These are phyloP conservation scores for Leccinum cinnamomeum DNA, from an alignment of 1,284 basidiomycete species.

Conservation along the genomic window DNA sequence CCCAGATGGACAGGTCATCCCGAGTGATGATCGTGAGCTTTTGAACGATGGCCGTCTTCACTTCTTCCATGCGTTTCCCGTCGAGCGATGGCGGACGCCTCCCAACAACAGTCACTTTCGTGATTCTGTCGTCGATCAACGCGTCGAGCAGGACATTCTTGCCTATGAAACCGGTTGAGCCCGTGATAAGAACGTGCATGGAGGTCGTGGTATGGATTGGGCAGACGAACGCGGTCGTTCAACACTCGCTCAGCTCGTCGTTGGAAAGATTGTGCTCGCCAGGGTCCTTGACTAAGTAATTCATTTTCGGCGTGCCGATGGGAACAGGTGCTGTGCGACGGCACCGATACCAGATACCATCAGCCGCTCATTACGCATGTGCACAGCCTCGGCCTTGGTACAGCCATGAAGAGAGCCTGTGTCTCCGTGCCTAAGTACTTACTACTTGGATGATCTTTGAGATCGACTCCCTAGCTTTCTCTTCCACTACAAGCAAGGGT, in stretches of 20 bases:
- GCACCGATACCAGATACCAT: not conserved
- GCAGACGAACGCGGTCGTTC: not conserved
- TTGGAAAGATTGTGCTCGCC: not conserved
- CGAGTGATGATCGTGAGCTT: conserved; percentile 28
- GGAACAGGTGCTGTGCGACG: not conserved
- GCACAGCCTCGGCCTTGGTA: not conserved
- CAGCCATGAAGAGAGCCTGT: not conserved
- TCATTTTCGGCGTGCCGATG: not conserved
- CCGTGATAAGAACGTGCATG: conserved; percentile 31
- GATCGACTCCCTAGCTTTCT: not conserved
- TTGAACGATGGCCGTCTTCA: conserved; percentile 18
- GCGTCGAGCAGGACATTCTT: conserved; percentile 23
- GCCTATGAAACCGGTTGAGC: conserved; percentile 31
- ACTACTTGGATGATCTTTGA: not conserved
- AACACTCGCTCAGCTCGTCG: not conserved
- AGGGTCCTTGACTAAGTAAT: not conserved
- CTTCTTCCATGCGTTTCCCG: conserved; percentile 14
- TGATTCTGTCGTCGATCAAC: conserved; percentile 22
- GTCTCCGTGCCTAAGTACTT: not conserved
- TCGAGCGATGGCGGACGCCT: conserved; percentile 27
- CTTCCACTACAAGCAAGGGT: not conserved
- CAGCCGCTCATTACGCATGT: not conserved
- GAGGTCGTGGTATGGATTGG: not conserved
- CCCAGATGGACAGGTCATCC: conserved; percentile 30
- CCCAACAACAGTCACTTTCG: conserved; percentile 29